These are phyloP conservation scores for Ceratobasidium sp. DNA, from an alignment of 1,284 basidiomycete genomes.

Conservation along the genomic window DNA sequence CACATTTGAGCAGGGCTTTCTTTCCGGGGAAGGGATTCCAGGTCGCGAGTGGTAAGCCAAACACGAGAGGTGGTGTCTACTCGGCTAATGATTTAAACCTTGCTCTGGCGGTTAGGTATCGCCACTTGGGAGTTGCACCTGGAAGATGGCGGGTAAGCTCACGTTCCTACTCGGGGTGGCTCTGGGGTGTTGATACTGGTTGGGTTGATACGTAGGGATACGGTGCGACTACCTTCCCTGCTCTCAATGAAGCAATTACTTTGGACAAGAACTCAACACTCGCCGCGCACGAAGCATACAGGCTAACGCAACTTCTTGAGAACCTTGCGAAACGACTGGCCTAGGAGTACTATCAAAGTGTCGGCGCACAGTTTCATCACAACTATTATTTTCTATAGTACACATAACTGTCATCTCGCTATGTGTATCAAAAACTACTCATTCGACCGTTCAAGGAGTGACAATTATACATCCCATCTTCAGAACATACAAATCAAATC, in stretches of 20 bases:
- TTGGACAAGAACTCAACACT: constrained; percentile 71
- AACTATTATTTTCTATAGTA: constrained; percentile 28
- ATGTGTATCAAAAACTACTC: constrained; percentile 20
- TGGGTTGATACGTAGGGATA: constrained; percentile 65
- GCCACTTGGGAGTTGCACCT: constrained; percentile 29
- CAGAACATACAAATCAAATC: constrained; percentile 41
- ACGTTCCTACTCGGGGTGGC: too few species aligned
- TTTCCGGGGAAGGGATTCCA: constrained; percentile 80
- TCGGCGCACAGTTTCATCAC: constrained; percentile 14
- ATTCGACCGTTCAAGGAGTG: constrained; percentile 37
- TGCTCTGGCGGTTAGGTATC: constrained; percentile 9
- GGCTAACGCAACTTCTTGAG: constrained; percentile 68
- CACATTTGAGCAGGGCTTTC: constrained; percentile 86
- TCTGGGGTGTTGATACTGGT: constrained; percentile 14
- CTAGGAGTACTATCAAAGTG: neutral
- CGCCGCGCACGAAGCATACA: constrained; percentile 71
- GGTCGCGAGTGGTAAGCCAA: constrained; percentile 59
- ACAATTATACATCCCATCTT: constrained; percentile 43
- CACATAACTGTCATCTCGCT: constrained; percentile 15
- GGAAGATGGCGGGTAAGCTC: constrained; percentile 29
- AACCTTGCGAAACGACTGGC: constrained; percentile 62
- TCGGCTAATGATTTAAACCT: neutral
- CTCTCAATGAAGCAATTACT: constrained; percentile 80
- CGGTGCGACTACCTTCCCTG: constrained; percentile 87
- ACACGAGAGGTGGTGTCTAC: neutral